Base-by-base conservation (phyloP, 2,329 filamentous ascomycete species). In the Nectriaceae sp. region DNA sequence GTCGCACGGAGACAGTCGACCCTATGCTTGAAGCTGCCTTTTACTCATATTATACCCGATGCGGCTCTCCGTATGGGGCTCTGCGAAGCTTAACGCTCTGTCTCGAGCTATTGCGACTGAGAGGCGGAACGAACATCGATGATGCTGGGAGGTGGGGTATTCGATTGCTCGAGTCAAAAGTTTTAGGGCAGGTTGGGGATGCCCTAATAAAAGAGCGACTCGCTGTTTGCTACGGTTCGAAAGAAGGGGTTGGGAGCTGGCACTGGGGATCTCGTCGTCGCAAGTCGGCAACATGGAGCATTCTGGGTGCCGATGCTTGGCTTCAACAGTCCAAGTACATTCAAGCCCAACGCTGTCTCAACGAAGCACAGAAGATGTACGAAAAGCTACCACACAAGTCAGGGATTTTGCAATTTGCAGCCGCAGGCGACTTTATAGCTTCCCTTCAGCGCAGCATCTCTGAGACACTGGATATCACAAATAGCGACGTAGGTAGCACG, bases 31-130 rank as follows among this genome's bases (percentile, higher is more conserved):
- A 97, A 63, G 88, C 89, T 3, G 90, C 93, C 0, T 87, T 87
- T 48, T 97, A 99, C 70, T 96, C 91, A 0, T 99, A 97, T 67
- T 83, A 90, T 42, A 93, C 90, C 15, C 83, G 93, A 40, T 96
- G 90, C 62, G 85, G 81, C 40, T 83, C 87, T 21, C 83, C 89
- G 0, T 93, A 91, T 62, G 88, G 90, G 44, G 89, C 92, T 1
- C 72, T 95, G 15, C 87, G 95, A 11, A 89, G 86, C 53, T 75
- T 96, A 8, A 74, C 87, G 0, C 73, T 97, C 0, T 83, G 85
- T 0, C 76, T 94, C 21, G 95, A 99, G 67, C 81, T 99, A 1
- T 75, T 97, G 3, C 86, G 89, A 31, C 76, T 94, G 11, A 82
- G 92, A 5, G 90, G 90, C 20, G 88, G 89, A 11, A 83, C 86